phyloP scores from a whole-genome alignment of 225 moss, liverwort and hornwort species.

The Rhytidiadelphus loreus region DNA sequence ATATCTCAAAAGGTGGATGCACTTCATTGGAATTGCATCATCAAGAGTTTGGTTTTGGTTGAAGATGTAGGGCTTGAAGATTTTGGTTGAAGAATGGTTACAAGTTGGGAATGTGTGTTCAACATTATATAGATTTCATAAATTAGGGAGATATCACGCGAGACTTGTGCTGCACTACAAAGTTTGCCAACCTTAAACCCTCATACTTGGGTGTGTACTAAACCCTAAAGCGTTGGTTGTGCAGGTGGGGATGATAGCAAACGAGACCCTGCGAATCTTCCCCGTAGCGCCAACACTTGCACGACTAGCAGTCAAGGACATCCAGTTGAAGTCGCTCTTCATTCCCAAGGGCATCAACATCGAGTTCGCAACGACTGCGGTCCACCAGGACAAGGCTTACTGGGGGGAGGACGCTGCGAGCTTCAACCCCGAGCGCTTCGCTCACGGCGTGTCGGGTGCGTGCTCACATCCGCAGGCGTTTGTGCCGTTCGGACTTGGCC shows the following conservation, averaged over 20 bases:
- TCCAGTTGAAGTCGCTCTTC: constrained; percentile 10
- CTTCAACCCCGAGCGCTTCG: constrained; percentile 42
- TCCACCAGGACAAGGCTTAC: constrained; percentile 23
- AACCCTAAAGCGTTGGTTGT: not conserved
- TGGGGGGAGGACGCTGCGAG: constrained; percentile 30
- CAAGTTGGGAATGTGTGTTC: not conserved
- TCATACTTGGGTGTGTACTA: not conserved
- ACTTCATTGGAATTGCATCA: not conserved
- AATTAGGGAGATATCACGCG: not conserved
- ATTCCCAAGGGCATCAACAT: constrained; percentile 26
- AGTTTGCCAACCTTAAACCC: too few species aligned
- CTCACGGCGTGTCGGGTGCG: not conserved
- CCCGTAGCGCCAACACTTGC: not conserved
- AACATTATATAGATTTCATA: not conserved
- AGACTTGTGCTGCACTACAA: too few species aligned
- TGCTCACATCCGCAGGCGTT: constrained; percentile 25
- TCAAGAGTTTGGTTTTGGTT: not conserved
- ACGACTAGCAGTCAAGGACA: not conserved
- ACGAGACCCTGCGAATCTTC: constrained; percentile 34
- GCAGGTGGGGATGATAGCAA: constrained; percentile 25
- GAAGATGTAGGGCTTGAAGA: not conserved
- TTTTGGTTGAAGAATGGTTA: not conserved
- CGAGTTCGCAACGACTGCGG: not conserved
- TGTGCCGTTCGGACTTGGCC: constrained; percentile 30
- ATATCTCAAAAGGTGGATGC: not conserved